Base-by-base conservation (phyloP, 768 basidiomycete genomes). In the Leccinum obscurum region DNA sequence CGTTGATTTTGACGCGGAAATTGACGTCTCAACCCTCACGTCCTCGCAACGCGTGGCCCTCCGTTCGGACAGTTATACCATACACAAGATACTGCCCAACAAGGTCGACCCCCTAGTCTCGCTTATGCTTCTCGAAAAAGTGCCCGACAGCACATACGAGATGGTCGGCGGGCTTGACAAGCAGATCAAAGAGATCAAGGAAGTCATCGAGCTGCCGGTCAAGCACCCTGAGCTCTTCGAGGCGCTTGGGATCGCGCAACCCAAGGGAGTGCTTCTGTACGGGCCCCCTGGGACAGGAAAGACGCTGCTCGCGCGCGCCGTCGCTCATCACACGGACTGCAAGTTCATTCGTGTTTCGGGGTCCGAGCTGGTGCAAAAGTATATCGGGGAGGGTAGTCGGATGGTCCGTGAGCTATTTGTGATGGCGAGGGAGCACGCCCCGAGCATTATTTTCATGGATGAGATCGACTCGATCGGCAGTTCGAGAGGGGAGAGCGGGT, bases 121-220 rank as follows among this genome's bases (percentile, higher is more conserved):
- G n/a, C 86, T 99, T 64, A 98, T 98, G 97, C 98, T 98, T 95
- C 95, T 98, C 11, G 96, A 99, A 78, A 99, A 99, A 75, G 96
- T 98, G 1, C 96, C 96, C 0, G 97, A 98, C 75, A 94, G 92
- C 76, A 98, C 97, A 34, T 99, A 99, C 77, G 97, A 98, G 77
- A 98, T 98, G 95, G 96, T 99, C 62, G 97, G 97, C 24, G 96
- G 96, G 66, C 85, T 98, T 59, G 97, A 98, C 81, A 93, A 97
- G 77, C 90, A 95, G 65, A 95, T 96, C 69, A 97, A 97, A 78
- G 95, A 98, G 72, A 96, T 98, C 77, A 97, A 98, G 77, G 96
- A 98, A 76, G 96, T 98, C 72, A 98, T 98, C 76, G 95, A 98
- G 75, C 77, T 97, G 22, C 95, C 96, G 39, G 94, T 98, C 64